phyloP scores from a whole-genome alignment of 2,329 filamentous ascomycete species.

The Diaporthe australafricana region DNA sequence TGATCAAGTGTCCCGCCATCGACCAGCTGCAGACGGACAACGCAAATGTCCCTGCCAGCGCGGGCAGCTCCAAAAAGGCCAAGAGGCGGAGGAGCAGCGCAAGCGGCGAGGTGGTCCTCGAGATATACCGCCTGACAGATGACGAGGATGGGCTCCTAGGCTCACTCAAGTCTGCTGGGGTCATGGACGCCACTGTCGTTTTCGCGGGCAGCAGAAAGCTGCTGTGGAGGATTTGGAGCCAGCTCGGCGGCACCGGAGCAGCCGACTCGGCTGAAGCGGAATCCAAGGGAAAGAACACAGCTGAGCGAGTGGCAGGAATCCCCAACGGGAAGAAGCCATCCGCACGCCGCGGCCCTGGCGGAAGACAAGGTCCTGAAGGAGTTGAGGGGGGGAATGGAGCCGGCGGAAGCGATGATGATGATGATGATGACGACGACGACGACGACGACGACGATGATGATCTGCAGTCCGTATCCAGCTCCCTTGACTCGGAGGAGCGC shows the following conservation, averaged over 20 bases:
- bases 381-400: not conserved
- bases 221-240: conserved; percentile 33
- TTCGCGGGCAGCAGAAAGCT: conserved; percentile 40
- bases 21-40: conserved; percentile 11
- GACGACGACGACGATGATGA: conserved; percentile 17
- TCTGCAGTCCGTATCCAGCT: conserved; percentile 14
- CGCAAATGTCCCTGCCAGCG: not conserved
- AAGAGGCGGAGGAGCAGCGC: conserved; percentile 12
- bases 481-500: conserved; percentile 30
- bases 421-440: not conserved
- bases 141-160: conserved; percentile 40
- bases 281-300: conserved; percentile 1
- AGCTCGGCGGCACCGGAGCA: conserved; percentile 23
- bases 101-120: conserved; percentile 34
- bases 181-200: conserved; percentile 38
- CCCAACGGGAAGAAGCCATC: not conserved
- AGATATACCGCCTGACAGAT: conserved; percentile 40
- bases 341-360: not conserved
- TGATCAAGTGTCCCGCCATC: conserved; percentile 37
- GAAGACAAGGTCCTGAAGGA: not conserved
- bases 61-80: conserved; percentile 8
- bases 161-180: conserved; percentile 25
- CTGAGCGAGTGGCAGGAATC: not conserved
- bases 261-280: not conserved
- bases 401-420: not conserved